Evolutionary conservation across 225 moss, liverwort and hornwort genomes (phyloP).

Genomic region (Neckera pumila): DNA sequence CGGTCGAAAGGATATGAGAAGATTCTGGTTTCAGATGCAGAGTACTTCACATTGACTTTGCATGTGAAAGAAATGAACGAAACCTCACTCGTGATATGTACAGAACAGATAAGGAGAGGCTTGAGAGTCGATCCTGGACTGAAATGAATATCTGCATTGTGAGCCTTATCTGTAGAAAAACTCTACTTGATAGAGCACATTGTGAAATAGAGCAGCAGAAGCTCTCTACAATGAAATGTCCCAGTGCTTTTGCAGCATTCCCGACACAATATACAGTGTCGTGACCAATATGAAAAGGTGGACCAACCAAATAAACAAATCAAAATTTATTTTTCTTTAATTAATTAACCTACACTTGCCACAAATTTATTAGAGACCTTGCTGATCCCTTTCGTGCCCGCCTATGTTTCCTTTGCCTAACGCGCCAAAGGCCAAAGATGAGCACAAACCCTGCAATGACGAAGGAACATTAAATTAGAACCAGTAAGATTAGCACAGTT

Average conservation of each 20-base stretch:
- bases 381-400: slow-evolving; percentile 42
- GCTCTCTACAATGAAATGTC: not conserved
- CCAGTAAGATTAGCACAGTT: not conserved
- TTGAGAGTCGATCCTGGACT: not conserved
- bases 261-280: not conserved
- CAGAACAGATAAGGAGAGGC: not conserved
- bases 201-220: not conserved
- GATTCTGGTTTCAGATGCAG: not conserved
- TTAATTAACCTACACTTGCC: slow-evolving; percentile 1
- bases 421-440: slow-evolving; percentile 35
- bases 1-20: not conserved
- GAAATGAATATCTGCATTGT: not conserved
- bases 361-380: slow-evolving; percentile 13
- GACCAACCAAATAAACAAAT: not conserved
- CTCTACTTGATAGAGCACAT: not conserved
- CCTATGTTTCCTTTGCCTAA: slow-evolving; percentile 33
- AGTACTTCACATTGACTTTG: not conserved
- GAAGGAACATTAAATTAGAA: not conserved
- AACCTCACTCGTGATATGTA: not conserved
- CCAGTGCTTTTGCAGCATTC: not conserved
- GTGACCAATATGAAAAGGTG: not conserved
- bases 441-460: slow-evolving; percentile 26
- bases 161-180: not conserved
- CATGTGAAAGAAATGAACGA: not conserved
- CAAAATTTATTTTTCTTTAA: not conserved